Percentiles rank a stretch among this genome's conserved stretches.
These are phyloP conservation scores for Williopsis jadinii DNA, from an alignment of 1,139 yeast genomes.

Conservation along the genomic window DNA sequence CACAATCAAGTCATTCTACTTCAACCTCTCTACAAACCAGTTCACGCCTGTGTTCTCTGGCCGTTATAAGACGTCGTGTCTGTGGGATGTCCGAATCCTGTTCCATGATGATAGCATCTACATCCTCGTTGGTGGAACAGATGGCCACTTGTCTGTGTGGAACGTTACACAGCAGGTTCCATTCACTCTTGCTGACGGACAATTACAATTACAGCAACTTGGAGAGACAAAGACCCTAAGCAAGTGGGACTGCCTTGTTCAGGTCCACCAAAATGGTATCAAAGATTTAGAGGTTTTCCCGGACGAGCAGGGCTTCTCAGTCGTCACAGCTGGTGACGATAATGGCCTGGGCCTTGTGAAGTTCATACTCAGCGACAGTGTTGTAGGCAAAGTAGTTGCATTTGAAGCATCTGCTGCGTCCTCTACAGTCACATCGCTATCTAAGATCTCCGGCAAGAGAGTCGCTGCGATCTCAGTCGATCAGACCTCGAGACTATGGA, in stretches of 20 bases:
- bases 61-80: conserved; percentile 66
- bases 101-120: conserved; percentile 25
- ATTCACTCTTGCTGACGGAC: conserved; percentile 8
- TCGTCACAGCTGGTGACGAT: conserved; percentile 86
- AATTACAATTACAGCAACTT: conserved; percentile 3
- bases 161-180: conserved; percentile 31
- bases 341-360: conserved; percentile 54
- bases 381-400: conserved; percentile 18
- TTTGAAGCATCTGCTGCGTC: conserved; percentile 62
- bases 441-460: conserved; percentile 22
- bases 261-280: conserved; percentile 79
- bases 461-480: conserved; percentile 52
- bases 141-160: conserved; percentile 70
- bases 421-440: conserved; percentile 73
- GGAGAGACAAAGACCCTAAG: conserved; percentile 9
- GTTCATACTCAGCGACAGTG: conserved; percentile 25
- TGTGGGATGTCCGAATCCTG: conserved; percentile 53
- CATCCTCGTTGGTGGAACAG: conserved; percentile 66
- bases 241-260: conserved; percentile 33
- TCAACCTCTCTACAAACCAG: conserved; percentile 27
- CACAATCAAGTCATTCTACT: conserved; percentile 57
- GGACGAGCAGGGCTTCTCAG: conserved; percentile 17
- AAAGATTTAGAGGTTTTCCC: conserved; percentile 38
- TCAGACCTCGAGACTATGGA: conserved; percentile 69
- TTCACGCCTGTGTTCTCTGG: conserved; percentile 44